A percentile compares a stretch with the other conserved stretches of the same genome.
These are phyloP conservation scores for Cnidoscolus chayamansa DNA, from an alignment of 441 rosid species.

Conservation along the genomic window DNA sequence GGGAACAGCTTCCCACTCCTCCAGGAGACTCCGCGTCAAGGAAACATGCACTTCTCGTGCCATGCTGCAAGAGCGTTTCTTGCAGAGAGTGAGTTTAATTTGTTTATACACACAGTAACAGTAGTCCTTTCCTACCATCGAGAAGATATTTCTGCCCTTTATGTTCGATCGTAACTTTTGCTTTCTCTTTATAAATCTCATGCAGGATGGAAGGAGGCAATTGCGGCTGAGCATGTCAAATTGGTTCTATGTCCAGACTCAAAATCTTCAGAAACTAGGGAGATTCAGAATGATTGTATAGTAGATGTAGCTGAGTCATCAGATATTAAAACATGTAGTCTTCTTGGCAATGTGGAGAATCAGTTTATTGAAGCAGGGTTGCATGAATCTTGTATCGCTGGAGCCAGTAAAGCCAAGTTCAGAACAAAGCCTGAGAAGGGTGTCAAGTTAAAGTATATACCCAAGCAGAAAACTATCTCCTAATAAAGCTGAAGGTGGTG, in stretches of 20 bases:
- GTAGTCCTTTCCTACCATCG: background rate
- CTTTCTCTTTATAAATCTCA: background rate
- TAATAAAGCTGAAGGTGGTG: constrained; percentile 20
- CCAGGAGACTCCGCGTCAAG: constrained; percentile 22
- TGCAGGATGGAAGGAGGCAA: constrained; percentile 92
- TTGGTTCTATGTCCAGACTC: constrained; percentile 47
- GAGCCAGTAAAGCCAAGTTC: constrained; percentile 38
- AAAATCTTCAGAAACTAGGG: constrained; percentile 31
- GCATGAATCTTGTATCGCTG: constrained; percentile 26
- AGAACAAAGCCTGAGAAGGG: constrained; percentile 57
- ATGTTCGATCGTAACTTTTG: no score
- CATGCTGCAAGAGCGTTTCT: constrained; percentile 70
- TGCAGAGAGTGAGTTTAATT: constrained; percentile 55
- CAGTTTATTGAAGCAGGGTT: constrained; percentile 9
- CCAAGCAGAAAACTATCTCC: constrained; percentile 52
- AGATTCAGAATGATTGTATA: constrained; percentile 26
- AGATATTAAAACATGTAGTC: constrained; percentile 19
- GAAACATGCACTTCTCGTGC: constrained; percentile 42
- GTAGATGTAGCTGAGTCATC: constrained; percentile 18
- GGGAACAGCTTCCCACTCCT: constrained; percentile 20
- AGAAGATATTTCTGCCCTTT: background rate
- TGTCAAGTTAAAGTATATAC: constrained; percentile 68
- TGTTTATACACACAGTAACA: background rate
- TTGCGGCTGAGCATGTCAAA: constrained; percentile 60
- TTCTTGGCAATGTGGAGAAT: constrained; percentile 28